phyloP scores from a whole-genome alignment of 2,329 filamentous ascomycete genomes.

The Penicillium brasilianum region DNA sequence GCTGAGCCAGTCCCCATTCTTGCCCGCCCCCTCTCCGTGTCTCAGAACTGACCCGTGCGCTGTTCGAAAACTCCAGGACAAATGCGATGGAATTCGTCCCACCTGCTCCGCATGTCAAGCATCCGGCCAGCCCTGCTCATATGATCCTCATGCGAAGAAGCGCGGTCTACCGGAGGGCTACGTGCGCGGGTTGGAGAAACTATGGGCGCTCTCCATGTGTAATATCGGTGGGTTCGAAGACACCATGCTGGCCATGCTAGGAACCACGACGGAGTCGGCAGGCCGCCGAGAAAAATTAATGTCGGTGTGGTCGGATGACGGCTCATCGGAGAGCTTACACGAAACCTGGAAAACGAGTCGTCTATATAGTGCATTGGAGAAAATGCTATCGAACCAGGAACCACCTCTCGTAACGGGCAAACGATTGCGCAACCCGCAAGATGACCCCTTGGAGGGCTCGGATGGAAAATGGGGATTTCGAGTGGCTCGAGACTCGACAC shows the following conservation, averaged over 20 bases:
- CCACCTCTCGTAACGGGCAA: slow-evolving; percentile 36
- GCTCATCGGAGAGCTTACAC: slow-evolving; percentile 49
- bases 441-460: slow-evolving; percentile 23
- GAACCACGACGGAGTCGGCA: slow-evolving; percentile 40
- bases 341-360: slow-evolving; percentile 52
- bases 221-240: slow-evolving; percentile 53
- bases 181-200: slow-evolving; percentile 53
- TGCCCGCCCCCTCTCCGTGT: slow-evolving; percentile 1
- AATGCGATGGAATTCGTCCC: slow-evolving; percentile 52
- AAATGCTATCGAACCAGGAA: slow-evolving; percentile 45
- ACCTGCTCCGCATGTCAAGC: slow-evolving; percentile 50
- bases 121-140: slow-evolving; percentile 48
- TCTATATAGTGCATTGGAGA: slow-evolving; percentile 47
- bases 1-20: slow-evolving; percentile 17
- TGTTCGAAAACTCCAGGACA: slow-evolving; percentile 35
- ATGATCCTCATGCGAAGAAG: slow-evolving; percentile 52
- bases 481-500: slow-evolving; percentile 35
- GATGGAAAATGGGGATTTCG: slow-evolving; percentile 40
- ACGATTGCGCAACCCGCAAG: slow-evolving; percentile 40
- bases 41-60: slow-evolving; percentile 6
- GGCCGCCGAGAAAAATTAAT: slow-evolving; percentile 42
- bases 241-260: slow-evolving; percentile 45
- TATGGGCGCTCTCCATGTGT: slow-evolving; percentile 51
- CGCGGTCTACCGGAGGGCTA: slow-evolving; percentile 54
- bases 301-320: slow-evolving; percentile 47